A percentile compares a stretch with the other conserved stretches of the same genome.
phyloP scores from a whole-genome alignment of 1,139 yeast species.

The Insectozyma bohioensis region DNA sequence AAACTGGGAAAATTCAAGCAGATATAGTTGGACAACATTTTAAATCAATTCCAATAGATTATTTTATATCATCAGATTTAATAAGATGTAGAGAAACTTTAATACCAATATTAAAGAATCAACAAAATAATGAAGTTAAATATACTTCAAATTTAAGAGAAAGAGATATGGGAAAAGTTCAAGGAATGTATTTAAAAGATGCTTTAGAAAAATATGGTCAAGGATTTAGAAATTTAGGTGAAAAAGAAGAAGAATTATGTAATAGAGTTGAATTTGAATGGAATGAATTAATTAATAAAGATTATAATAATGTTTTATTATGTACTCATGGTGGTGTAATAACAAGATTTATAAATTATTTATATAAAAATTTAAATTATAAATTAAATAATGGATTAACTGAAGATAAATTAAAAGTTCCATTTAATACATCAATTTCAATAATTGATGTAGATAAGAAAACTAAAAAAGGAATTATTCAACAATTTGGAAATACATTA shows the following conservation, averaged over 20 bases:
- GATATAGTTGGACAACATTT: slow-evolving; percentile 45
- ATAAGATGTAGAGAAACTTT: slow-evolving; percentile 58
- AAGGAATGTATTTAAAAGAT: slow-evolving; percentile 70
- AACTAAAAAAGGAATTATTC: slow-evolving; percentile 40
- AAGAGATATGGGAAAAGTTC: slow-evolving; percentile 71
- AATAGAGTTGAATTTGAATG: slow-evolving; percentile 53
- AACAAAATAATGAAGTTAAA: slow-evolving; percentile 22
- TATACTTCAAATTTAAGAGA: slow-evolving; percentile 58
- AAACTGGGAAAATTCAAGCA: slow-evolving; percentile 59
- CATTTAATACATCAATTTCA: slow-evolving; percentile 73
- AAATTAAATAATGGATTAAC: slow-evolving; percentile 35
- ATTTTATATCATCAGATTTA: slow-evolving; percentile 59
- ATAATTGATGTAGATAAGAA: slow-evolving; percentile 52
- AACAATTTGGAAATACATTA: slow-evolving; percentile 56
- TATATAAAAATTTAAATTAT: slow-evolving; percentile 38
- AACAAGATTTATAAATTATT: slow-evolving; percentile 53
- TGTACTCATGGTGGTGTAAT: slow-evolving; percentile 91
- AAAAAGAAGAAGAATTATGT: slow-evolving; percentile 45
- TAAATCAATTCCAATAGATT: slow-evolving; percentile 44
- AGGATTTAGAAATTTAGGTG: slow-evolving; percentile 51
- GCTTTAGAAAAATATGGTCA: slow-evolving; percentile 52
- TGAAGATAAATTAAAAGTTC: slow-evolving; percentile 52
- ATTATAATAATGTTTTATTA: slow-evolving; percentile 51
- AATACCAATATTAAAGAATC: slow-evolving; percentile 26
- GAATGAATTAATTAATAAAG: slow-evolving; percentile 36